Conservation (phyloP, 306 rosid species). For the Quercus glauca region DNA sequence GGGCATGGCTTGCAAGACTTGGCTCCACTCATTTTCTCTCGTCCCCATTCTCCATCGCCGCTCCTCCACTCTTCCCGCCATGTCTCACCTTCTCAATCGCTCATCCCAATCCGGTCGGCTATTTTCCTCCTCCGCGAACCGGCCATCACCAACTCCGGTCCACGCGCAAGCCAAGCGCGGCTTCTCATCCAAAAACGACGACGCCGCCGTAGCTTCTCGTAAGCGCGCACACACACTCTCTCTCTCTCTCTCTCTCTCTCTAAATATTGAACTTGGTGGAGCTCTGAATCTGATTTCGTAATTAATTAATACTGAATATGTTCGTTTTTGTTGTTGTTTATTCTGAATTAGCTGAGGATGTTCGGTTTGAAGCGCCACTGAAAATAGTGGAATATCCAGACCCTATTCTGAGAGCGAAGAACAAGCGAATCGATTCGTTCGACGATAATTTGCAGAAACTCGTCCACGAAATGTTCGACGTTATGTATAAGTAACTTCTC, state of each 20-base stretch:
- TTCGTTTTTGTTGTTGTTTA: background rate
- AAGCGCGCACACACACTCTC: constrained; percentile 17
- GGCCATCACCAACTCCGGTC: constrained; percentile 17
- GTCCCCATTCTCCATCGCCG: constrained; percentile 24
- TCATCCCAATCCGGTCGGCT: constrained; percentile 21
- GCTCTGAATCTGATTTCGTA: background rate
- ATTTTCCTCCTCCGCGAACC: constrained; percentile 17
- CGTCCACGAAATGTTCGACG: constrained; percentile 79
- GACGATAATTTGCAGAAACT: constrained; percentile 73
- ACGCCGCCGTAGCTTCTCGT: constrained; percentile 57
- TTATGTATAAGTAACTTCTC: constrained; percentile 79
- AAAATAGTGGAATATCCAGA: constrained; percentile 74
- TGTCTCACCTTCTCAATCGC: constrained; percentile 17
- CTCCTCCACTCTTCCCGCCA: constrained; percentile 30
- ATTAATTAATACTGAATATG: too few relatives aligned
- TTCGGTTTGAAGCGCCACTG: constrained; percentile 69
- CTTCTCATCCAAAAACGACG: constrained; percentile 43
- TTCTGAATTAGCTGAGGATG: constrained; percentile 47
- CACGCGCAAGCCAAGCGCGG: constrained; percentile 52
- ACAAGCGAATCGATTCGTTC: constrained; percentile 61
- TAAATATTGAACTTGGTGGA: background rate
- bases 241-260: background rate
- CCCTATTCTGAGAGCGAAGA: constrained; percentile 66
- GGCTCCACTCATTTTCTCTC: constrained; percentile 25
- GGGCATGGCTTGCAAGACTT: constrained; percentile 48